Evolutionary conservation across 2,329 filamentous ascomycete species (phyloP).

Genomic region (Incumbomyces delicatus): DNA sequence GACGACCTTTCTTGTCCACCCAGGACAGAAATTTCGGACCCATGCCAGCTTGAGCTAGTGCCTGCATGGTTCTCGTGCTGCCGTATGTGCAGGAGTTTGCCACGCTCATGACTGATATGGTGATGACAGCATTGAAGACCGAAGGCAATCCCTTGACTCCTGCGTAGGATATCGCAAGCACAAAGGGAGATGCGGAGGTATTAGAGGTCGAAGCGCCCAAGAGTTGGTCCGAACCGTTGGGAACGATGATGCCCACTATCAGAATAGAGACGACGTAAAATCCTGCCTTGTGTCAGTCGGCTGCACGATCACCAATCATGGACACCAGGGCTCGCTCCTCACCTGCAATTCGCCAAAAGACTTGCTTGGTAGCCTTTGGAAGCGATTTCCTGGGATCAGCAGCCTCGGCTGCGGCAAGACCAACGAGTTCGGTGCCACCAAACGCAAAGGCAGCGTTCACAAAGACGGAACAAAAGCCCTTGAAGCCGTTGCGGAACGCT

Average conservation of each 20-base stretch:
- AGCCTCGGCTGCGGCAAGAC: conserved; percentile 51
- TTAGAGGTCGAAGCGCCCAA: conserved; percentile 55
- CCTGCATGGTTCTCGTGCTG: conserved; percentile 79
- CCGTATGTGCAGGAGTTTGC: conserved; percentile 89
- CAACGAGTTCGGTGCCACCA: conserved; percentile 53
- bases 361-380: conserved; percentile 75
- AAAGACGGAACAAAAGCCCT: conserved; percentile 55
- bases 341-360: conserved; percentile 83
- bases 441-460: conserved; percentile 56
- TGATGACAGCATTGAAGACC: conserved; percentile 83
- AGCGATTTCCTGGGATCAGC: conserved; percentile 56
- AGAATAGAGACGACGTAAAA: conserved; percentile 81
- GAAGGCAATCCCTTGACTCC: conserved; percentile 72
- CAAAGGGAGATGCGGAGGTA: conserved; percentile 75
- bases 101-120: conserved; percentile 79
- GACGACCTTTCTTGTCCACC: conserved; percentile 73
- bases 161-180: conserved; percentile 80
- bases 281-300: conserved; percentile 26
- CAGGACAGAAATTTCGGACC: conserved; percentile 69
- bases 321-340: not conserved
- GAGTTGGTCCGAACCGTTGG: conserved; percentile 51
- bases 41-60: conserved; percentile 76
- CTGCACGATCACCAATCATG: not conserved
- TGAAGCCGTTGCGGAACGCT: conserved; percentile 58
- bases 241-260: conserved; percentile 73